These are phyloP conservation scores for Ustilaginoidea virens DNA, from an alignment of 2,329 filamentous ascomycete genomes.

Conservation along the genomic window DNA sequence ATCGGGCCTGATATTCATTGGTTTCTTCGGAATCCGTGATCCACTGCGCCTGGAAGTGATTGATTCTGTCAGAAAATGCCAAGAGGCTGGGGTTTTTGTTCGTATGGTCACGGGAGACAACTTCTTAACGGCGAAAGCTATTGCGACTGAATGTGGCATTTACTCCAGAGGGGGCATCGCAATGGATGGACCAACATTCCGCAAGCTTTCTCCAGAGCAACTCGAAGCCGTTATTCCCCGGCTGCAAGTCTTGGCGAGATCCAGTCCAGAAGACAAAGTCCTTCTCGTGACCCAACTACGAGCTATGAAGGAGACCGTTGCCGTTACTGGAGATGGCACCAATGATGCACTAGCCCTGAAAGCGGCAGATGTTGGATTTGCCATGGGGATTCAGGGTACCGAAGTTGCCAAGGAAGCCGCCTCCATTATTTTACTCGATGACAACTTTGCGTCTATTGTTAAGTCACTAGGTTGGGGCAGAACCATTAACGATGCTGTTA, in stretches of 20 bases:
- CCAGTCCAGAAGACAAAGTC: slow-evolving; percentile 55
- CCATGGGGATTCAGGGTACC: slow-evolving; percentile 52
- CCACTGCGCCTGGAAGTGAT: slow-evolving; percentile 47
- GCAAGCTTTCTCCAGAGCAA: slow-evolving; percentile 35
- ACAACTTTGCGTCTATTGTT: slow-evolving; percentile 50
- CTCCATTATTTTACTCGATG: slow-evolving; percentile 48
- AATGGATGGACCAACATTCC: slow-evolving; percentile 39
- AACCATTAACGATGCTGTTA: slow-evolving; percentile 46
- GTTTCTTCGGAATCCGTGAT: slow-evolving; percentile 49
- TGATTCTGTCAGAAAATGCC: slow-evolving; percentile 45
- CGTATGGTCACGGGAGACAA: slow-evolving; percentile 44
- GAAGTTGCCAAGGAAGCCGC: slow-evolving; percentile 53
- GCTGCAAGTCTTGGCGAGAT: slow-evolving; percentile 52
- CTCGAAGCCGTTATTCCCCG: slow-evolving; percentile 39
- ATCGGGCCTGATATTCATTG: slow-evolving; percentile 32
- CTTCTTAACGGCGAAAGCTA: slow-evolving; percentile 26
- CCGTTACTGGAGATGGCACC: slow-evolving; percentile 51
- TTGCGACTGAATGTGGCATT: slow-evolving; percentile 26
- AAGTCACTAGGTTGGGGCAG: slow-evolving; percentile 47
- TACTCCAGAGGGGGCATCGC: slow-evolving; percentile 48
- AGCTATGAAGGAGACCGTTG: slow-evolving; percentile 49
- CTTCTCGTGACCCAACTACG: slow-evolving; percentile 49
- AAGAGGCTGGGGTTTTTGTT: slow-evolving; percentile 48
- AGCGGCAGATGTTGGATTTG: slow-evolving; percentile 51
- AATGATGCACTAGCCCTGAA: slow-evolving; percentile 53